Evolutionary conservation across 192 early-diverging fungal species (phyloP), one percentile per base, ranked within the genome.

Genomic region (Rhizoclosmatium sp.): DNA sequence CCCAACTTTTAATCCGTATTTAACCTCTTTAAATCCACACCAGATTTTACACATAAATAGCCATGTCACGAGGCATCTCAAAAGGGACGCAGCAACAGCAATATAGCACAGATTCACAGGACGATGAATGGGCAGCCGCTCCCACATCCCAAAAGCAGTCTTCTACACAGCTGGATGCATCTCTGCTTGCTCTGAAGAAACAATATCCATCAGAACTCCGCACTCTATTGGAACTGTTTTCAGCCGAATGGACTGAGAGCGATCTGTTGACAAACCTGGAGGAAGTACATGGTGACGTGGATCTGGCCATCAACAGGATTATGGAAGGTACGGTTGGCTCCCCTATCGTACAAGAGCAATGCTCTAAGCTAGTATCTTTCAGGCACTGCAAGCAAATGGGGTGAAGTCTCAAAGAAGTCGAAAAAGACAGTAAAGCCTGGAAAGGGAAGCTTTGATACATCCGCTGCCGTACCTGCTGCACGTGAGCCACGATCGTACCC

Each of bases 251-350:
- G 95, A 86, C 92, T 78, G 93, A 96, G 78, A 91, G 90, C 78
- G 97, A 99, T 85, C 87, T 99, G 71, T 80, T 96, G 58, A 93
- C 88, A 54, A 90, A 90, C 39, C 84, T 98, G 71, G 91, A 95
- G 81, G 97, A 99, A 77, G 92, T 92, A 60, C 78, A 90, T 59
- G 96, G 96, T 39, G 95, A 99, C 80, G 81, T 97, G 51, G 93
- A 96, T 46, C 75, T 89, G 39, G 92, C 95, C 61, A 91, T 93
- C 85, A 85, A 75, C 65, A 87, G 95, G 69, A 98, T 99, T 75
- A 87, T 86, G 68, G 94, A 97, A 85, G 92, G 93, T 92, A 89
- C 54, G 54, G 54, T 62, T 7, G 21, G 60, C 19, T 31, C 31
- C 31, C 31, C 31, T 31, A 31, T 31, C 31, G 12, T 65, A n/a